Percentiles rank a stretch among this genome's conserved stretches.
Conservation (phyloP, 2,329 filamentous ascomycete genomes). For the Arthrobotrys entomopaga region DNA sequence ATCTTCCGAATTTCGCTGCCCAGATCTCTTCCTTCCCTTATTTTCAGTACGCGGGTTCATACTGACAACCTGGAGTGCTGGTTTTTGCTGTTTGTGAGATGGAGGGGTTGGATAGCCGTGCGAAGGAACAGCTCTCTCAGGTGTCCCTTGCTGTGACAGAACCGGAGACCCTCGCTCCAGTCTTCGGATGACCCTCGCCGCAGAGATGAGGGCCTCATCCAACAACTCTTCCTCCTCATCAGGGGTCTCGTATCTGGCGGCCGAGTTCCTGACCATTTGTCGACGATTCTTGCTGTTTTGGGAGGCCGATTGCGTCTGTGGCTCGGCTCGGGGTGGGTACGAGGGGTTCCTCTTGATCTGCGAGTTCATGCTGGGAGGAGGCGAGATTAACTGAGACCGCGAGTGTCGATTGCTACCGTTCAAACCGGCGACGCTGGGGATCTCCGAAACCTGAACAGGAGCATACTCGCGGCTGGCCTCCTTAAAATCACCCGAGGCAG, state of each 20-base stretch:
- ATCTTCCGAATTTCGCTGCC: slow-evolving; percentile 67
- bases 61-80: slow-evolving; percentile 71
- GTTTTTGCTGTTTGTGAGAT: slow-evolving; percentile 81
- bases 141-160: slow-evolving; percentile 70
- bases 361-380: slow-evolving; percentile 62
- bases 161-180: slow-evolving; percentile 70
- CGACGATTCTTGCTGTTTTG: slow-evolving; percentile 69
- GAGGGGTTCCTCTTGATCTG: slow-evolving; percentile 63
- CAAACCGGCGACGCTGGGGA: slow-evolving; percentile 40
- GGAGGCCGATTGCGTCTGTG: slow-evolving; percentile 67
- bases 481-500: slow-evolving; percentile 61
- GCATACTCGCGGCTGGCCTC: slow-evolving; percentile 55
- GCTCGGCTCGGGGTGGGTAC: slow-evolving; percentile 61
- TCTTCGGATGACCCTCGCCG: slow-evolving; percentile 65
- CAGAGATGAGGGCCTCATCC: slow-evolving; percentile 72
- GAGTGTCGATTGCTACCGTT: slow-evolving; percentile 50
- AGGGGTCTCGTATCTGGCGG: slow-evolving; percentile 87
- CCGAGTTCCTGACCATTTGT: slow-evolving; percentile 67
- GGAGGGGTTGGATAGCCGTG: slow-evolving; percentile 74
- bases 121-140: slow-evolving; percentile 56
- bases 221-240: slow-evolving; percentile 96
- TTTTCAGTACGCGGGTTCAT: slow-evolving; percentile 69
- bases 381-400: slow-evolving; percentile 53
- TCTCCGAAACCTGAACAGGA: slow-evolving; percentile 52
- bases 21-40: slow-evolving; percentile 75